A percentile compares a stretch with the other conserved stretches of the same genome.
Conservation (phyloP, 2,329 filamentous ascomycete species). For the Pseudopyrenochaeta lycopersici region DNA sequence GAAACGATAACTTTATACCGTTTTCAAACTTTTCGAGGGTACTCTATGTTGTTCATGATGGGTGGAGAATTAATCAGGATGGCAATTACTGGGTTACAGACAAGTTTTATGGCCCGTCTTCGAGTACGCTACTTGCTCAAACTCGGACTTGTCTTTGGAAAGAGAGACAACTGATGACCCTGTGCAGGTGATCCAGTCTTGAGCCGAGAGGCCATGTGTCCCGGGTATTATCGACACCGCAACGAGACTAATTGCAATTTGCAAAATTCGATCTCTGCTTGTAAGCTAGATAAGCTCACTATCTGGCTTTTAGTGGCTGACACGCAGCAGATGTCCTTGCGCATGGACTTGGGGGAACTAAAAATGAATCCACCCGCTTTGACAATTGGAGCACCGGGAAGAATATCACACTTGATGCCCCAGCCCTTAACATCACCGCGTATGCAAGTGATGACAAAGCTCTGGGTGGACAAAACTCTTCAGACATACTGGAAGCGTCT, state of each 20-base stretch:
- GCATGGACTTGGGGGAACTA: background rate
- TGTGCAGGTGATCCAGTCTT: too few relatives aligned
- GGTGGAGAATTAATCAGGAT: conserved; percentile 9
- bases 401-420: background rate
- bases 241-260: background rate
- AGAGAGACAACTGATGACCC: too few relatives aligned
- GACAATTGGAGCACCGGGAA: background rate
- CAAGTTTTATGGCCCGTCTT: background rate
- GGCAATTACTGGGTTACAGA: conserved; percentile 1
- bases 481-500: background rate
- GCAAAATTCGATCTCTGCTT: background rate
- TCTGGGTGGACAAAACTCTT: background rate
- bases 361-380: conserved; percentile 4
- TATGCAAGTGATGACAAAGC: background rate
- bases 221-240: background rate
- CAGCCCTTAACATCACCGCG: conserved; percentile 6
- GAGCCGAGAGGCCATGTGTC: too few relatives aligned
- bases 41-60: conserved; percentile 19
- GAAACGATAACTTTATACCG: conserved; percentile 3
- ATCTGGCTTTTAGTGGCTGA: background rate
- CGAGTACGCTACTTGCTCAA: too few relatives aligned
- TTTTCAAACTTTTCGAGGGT: conserved; percentile 9
- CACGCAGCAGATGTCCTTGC: background rate
- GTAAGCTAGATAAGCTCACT: background rate
- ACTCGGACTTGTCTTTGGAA: too few relatives aligned